phyloP scores from a whole-genome alignment of 805 yeast species.

The Dipodascus geniculatus region DNA sequence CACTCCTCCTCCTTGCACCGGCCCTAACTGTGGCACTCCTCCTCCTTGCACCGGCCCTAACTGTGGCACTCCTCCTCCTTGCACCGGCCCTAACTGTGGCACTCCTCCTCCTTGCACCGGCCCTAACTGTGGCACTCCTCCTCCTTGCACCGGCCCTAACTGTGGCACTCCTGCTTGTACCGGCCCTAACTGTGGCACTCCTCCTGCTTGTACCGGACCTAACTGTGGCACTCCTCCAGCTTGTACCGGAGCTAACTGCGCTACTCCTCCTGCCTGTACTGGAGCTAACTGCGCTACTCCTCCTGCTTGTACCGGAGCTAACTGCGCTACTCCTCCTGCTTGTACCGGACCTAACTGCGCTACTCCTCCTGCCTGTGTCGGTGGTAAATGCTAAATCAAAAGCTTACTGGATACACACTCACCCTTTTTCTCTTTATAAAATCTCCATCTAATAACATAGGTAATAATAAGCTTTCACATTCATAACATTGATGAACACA shows the following conservation, averaged over 20 bases:
- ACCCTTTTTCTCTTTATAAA: neutral
- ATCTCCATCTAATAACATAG: too few relatives aligned
- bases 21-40: neutral
- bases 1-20: neutral
- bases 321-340: neutral
- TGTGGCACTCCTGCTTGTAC: neutral
- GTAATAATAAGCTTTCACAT: too few relatives aligned
- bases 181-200: neutral
- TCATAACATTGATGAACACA: too few relatives aligned
- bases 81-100: neutral
- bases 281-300: neutral
- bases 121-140: neutral
- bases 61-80: neutral
- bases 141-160: neutral
- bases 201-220: neutral
- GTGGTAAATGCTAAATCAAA: neutral
- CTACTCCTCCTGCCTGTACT: neutral
- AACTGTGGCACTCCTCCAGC: too few relatives aligned
- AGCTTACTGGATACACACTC: neutral
- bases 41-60: neutral
- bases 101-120: neutral
- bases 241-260: too few relatives aligned
- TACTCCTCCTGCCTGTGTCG: neutral
- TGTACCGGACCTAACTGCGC: neutral
- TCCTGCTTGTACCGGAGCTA: neutral